Percentiles rank a stretch among this genome's conserved stretches.
Evolutionary conservation across 2,329 filamentous ascomycete species (phyloP).

Genomic region (Fusarium tjaetaba): DNA sequence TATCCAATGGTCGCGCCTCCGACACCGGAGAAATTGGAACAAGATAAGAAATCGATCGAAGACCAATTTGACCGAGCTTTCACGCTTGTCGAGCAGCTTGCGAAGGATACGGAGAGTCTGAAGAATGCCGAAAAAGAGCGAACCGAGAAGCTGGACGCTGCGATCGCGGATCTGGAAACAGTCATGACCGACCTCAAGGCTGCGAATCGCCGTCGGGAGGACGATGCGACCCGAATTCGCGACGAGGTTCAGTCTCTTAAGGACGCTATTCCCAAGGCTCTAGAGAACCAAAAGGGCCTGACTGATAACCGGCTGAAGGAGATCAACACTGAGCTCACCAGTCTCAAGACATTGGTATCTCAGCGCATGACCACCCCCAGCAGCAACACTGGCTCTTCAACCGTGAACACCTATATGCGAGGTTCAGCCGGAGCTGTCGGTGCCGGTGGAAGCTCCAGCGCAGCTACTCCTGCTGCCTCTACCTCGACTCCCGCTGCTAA

Average conservation of each 20-base stretch:
- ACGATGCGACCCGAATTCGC: conserved; percentile 85
- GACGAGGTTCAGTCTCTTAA: conserved; percentile 87
- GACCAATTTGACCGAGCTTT: conserved; percentile 95
- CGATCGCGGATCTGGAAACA: conserved; percentile 84
- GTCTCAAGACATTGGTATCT: conserved; percentile 85
- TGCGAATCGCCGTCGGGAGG: conserved; percentile 82
- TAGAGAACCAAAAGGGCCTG: conserved; percentile 86
- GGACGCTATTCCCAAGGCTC: conserved; percentile 86
- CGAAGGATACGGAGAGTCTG: conserved; percentile 87
- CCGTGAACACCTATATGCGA: conserved; percentile 41
- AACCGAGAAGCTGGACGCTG: conserved; percentile 82
- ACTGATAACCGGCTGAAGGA: conserved; percentile 86
- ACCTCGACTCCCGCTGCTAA: conserved; percentile 30
- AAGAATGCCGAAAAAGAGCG: conserved; percentile 88
- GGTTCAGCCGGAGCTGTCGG: conserved; percentile 28
- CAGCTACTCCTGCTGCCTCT: conserved; percentile 41
- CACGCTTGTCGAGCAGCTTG: conserved; percentile 87
- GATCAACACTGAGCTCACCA: conserved; percentile 87
- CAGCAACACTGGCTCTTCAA: conserved; percentile 42
- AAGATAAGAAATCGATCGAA: conserved; percentile 93
- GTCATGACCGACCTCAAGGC: conserved; percentile 85
- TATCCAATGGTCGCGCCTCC: conserved; percentile 91
- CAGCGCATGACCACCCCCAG: conserved; percentile 64
- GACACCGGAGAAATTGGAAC: conserved; percentile 90
- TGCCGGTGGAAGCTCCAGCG: not conserved